These are phyloP conservation scores for Zymoseptoria passerinii DNA, from an alignment of 2,329 filamentous ascomycete species.

Conservation along the genomic window DNA sequence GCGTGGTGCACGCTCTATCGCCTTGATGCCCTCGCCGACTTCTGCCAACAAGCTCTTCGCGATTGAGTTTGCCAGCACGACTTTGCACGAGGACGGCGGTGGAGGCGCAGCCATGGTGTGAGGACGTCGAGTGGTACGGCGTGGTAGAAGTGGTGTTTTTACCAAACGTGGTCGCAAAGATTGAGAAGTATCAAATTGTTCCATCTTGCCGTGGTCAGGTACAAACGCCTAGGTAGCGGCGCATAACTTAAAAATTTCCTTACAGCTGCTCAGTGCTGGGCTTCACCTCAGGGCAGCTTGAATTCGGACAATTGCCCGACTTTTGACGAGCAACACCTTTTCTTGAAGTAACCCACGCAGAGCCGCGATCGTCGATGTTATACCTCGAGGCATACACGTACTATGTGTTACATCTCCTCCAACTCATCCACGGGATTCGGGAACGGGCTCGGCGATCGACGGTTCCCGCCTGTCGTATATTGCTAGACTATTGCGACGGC, in stretches of 20 bases:
- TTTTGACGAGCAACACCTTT: not conserved
- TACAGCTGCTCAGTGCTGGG: too few relatives aligned
- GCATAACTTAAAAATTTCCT: not conserved
- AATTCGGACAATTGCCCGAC: not conserved
- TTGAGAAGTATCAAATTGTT: not conserved
- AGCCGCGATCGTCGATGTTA: not conserved
- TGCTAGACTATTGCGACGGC: not conserved
- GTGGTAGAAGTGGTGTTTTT: not conserved
- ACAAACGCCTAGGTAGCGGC: not conserved
- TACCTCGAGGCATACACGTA: not conserved
- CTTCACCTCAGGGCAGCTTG: too few relatives aligned
- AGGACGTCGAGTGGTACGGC: not conserved
- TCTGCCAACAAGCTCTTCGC: conserved; percentile 73
- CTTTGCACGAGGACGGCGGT: conserved; percentile 61
- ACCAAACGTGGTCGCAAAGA: not conserved
- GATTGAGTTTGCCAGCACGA: conserved; percentile 79
- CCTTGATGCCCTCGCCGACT: conserved; percentile 65
- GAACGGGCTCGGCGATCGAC: not conserved
- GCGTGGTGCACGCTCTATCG: conserved; percentile 63
- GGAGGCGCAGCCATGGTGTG: not conserved
- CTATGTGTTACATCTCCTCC: not conserved
- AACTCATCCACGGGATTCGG: not conserved
- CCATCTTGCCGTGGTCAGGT: not conserved
- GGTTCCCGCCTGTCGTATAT: not conserved
- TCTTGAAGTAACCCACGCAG: not conserved